Conservation (phyloP, 148 eudicot genomes). For the Vaccinium macrocarpon region DNA sequence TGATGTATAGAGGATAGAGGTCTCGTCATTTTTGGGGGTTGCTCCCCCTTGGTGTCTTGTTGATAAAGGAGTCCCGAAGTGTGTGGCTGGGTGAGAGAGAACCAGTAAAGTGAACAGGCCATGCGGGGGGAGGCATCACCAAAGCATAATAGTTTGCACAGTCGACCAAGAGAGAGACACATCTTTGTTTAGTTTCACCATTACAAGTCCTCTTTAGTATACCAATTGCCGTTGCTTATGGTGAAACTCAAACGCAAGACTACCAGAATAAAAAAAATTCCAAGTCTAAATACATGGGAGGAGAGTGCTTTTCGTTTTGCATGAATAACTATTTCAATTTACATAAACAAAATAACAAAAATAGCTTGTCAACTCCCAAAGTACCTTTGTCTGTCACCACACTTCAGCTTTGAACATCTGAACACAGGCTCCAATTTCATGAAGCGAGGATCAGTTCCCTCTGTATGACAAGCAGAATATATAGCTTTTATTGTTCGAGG, state of each 20-base stretch:
- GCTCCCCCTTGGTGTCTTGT: no score
- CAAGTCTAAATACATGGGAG: background rate
- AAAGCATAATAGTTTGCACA: background rate
- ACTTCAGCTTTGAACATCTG: constrained; percentile 64
- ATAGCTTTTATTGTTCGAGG: constrained; percentile 55
- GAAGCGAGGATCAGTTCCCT: constrained; percentile 79
- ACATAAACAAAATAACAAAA: background rate
- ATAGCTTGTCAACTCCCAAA: background rate
- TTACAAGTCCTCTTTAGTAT: background rate
- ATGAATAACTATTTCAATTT: background rate
- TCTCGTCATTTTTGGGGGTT: no score
- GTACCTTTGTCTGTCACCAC: constrained; percentile 77
- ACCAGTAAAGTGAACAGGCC: background rate
- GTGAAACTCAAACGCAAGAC: background rate
- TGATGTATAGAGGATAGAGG: no score
- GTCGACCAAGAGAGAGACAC: background rate
- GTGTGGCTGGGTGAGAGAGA: background rate
- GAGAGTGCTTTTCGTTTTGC: background rate
- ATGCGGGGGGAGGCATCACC: background rate
- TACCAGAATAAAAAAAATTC: background rate
- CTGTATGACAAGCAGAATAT: constrained; percentile 44
- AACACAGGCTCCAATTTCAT: constrained; percentile 74
- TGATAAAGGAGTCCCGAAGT: no score
- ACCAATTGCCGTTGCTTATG: background rate
- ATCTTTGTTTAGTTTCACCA: background rate